Evolutionary conservation across 2,329 filamentous ascomycete species (phyloP), one percentile per base, ranked within the genome.

Genomic region (Penicillium sp.): DNA sequence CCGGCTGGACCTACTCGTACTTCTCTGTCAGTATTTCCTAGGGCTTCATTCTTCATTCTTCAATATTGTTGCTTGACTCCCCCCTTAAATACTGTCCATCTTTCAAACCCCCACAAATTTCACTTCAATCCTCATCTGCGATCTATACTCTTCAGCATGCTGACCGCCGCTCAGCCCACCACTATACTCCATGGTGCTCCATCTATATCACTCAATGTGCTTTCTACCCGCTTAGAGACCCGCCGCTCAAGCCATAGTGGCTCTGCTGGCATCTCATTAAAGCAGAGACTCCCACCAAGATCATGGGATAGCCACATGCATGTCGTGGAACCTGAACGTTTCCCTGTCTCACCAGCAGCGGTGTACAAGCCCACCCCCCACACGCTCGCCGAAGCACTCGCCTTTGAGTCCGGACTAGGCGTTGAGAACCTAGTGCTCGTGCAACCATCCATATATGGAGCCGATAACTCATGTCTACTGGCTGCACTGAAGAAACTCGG

Each of bases 231-330:
- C 18, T 27, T 57, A 42, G 47, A 52, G 21, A 53, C 56, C 39
- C 27, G 58, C 21, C 58, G 60, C 21, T 44, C 49, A 43, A 56
- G 43, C 39, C 55, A 65, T 64, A 40, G 29, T 5, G 22, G 50
- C 9, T 7, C 29, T 34, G 40, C 50, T 29, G 54, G 47, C 21
- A 21, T 53, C 24, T 57, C 62, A 3, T 24, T 69, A 24, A 67
- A 59, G 27, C 50, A 62, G 29, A 63, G 63, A 45, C 49, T 75
- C 22, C 73, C 73, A n/a, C 43, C 56, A 2, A 52, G 59, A 16
- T 66, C 83, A 52, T 86, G 84, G 83, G 83, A 86, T 65, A 81
- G 79, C 47, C 84, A 87, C 66, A 86, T 87, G 82, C 85, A 87
- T 66, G 78, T 87, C 32, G 75, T 86, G 46, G 81, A 85, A 49